Evolutionary conservation across 2,329 filamentous ascomycete genomes (phyloP).

Genomic region (Pseudogymnoascus sp.): DNA sequence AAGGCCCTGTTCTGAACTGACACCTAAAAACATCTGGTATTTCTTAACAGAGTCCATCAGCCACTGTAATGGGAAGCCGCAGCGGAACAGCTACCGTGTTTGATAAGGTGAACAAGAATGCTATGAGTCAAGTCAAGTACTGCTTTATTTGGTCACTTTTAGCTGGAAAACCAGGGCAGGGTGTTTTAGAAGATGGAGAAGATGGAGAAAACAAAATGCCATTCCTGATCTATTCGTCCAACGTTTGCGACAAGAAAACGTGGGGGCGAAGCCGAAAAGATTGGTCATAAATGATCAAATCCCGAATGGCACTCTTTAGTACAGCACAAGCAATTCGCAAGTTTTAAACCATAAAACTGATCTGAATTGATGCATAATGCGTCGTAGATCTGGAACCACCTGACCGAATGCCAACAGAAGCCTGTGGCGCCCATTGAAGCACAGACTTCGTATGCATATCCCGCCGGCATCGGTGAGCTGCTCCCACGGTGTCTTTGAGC

Average conservation of each 20-base stretch:
- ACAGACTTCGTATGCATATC: neutral
- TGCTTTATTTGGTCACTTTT: neutral
- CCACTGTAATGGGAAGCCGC: neutral
- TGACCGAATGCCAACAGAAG: neutral
- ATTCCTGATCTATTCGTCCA: neutral
- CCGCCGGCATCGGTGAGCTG: neutral
- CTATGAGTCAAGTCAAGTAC: neutral
- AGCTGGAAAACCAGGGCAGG: neutral
- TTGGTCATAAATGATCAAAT: neutral
- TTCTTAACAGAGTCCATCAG: neutral
- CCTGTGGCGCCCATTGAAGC: neutral
- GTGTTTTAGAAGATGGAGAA: neutral
- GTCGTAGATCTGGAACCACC: neutral
- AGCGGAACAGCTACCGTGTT: neutral
- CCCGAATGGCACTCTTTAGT: neutral
- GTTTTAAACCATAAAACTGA: neutral
- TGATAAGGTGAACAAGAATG: neutral
- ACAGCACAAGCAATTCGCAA: neutral
- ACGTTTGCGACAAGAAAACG: neutral
- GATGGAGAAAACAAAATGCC: neutral
- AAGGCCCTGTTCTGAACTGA: neutral
- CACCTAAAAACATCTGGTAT: neutral
- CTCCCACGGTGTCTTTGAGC: neutral
- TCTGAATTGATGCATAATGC: neutral
- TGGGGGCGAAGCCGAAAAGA: neutral